Evolutionary conservation across 768 basidiomycete genomes (phyloP), one percentile per base, ranked within the genome.

Genomic region (Amyloporia xantha): DNA sequence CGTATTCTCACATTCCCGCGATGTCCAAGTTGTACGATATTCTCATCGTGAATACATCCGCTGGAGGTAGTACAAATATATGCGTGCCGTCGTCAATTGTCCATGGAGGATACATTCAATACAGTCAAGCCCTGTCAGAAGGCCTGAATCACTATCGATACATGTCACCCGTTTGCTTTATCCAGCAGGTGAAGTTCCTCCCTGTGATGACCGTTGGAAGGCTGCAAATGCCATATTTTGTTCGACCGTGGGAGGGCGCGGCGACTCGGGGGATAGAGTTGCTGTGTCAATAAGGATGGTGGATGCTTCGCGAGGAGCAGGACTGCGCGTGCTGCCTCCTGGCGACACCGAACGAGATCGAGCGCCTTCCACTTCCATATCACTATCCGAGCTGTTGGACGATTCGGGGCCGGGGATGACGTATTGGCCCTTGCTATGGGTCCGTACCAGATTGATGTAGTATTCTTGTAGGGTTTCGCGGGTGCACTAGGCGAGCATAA

Each of bases 401-500:
- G 54, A 54, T 23, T 63, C 65, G 35, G 71, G 60, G 19, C 79
- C 78, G 27, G 65, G 65, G 59, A 85, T 74, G 53, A 70, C 65
- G 60, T 74, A 88, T 49, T 66, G 68, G 52, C 78, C 81, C 20
- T 69, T 68, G 64, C 80, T 85, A 64, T 94, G 86, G 10, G 91
- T 90, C 49, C 86, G 80, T 50, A 93, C 86, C 62, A 97, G 86
- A 63, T 89, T 95, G 70, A 88, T 74, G 72, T 95, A 96, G 68
- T 95, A 97, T 60, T 91, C 84, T 67, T 96, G 89, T 36, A 96
- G 79, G 57, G 90, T 75, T 58, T 94, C 91, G 54, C 86, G 81
- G 19, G 89, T 91, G 72, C 89, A 91, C 93, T 96, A 71, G 12
- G n/a, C 26, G 41, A 27, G 44, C 21, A 38, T 45, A n/a, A n/a